Evolutionary conservation across 495 filamentous ascomycete species (phyloP).

Genomic region (Daldinia bambusicola): DNA sequence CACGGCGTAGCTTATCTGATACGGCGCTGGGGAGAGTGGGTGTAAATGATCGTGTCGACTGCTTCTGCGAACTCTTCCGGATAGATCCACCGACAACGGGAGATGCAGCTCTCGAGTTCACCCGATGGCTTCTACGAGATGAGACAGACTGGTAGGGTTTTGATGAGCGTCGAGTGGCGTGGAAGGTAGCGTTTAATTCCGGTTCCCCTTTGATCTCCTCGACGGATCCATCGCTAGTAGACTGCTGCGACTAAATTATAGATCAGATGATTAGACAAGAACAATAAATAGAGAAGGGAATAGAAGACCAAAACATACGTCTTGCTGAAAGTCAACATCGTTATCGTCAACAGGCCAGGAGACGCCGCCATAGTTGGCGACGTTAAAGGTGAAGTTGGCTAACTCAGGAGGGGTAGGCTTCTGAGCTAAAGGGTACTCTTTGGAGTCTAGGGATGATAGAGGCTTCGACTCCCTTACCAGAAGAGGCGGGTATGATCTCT

Average conservation of each 20-base stretch:
- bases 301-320: constrained; percentile 61
- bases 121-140: constrained; percentile 33
- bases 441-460: constrained; percentile 79
- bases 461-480: constrained; percentile 79
- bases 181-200: constrained; percentile 48
- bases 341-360: constrained; percentile 76
- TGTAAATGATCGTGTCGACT: constrained; percentile 38
- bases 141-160: constrained; percentile 35
- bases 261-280: constrained; percentile 23
- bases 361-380: constrained; percentile 63
- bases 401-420: constrained; percentile 81
- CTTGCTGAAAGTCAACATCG: constrained; percentile 57
- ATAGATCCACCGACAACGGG: constrained; percentile 47
- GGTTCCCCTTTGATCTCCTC: constrained; percentile 49
- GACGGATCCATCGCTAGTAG: constrained; percentile 49
- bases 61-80: constrained; percentile 46
- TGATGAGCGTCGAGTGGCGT: constrained; percentile 38
- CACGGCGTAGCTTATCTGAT: constrained; percentile 55
- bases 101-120: constrained; percentile 47
- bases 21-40: constrained; percentile 39
- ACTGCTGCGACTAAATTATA: constrained; percentile 48
- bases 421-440: constrained; percentile 87
- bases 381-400: constrained; percentile 75
- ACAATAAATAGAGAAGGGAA: constrained; percentile 12
- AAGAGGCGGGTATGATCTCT: constrained; percentile 85